Evolutionary conservation across 2,329 filamentous ascomycete species (phyloP).

Genomic region (Acrodontium crateriforme): DNA sequence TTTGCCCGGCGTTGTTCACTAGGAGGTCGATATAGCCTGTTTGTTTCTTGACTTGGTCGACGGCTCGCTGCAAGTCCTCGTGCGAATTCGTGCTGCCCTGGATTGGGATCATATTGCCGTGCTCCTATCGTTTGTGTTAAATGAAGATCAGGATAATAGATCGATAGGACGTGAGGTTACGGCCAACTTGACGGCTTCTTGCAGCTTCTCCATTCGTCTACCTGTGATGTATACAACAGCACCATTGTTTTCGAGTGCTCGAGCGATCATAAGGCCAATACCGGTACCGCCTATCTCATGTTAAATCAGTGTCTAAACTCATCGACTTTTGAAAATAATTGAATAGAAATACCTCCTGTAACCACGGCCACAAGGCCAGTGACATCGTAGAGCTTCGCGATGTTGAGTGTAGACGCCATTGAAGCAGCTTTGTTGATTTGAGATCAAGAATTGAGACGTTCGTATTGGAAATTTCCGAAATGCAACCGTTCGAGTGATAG

Average conservation of each 20-base stretch:
- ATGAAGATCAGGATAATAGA: not conserved
- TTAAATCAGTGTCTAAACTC: not conserved
- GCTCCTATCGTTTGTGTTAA: conserved; percentile 9
- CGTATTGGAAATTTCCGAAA: too few relatives aligned
- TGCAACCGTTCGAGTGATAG: too few relatives aligned
- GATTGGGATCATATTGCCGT: conserved; percentile 28
- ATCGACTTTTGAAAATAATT: not conserved
- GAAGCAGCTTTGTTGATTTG: too few relatives aligned
- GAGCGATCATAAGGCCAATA: conserved; percentile 23
- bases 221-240: conserved; percentile 33
- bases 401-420: conserved; percentile 12
- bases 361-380: conserved; percentile 19
- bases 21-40: conserved; percentile 37
- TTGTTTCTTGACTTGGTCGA: conserved; percentile 28
- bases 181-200: conserved; percentile 25
- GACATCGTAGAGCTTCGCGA: conserved; percentile 13
- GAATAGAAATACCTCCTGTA: conserved; percentile 12
- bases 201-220: conserved; percentile 27
- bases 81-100: conserved; percentile 31
- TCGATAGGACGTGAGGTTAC: conserved; percentile 1
- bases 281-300: conserved; percentile 10
- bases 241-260: conserved; percentile 28
- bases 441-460: too few relatives aligned
- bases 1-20: conserved; percentile 34
- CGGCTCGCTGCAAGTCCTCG: conserved; percentile 27